phyloP scores from a whole-genome alignment of 352 stramenopile genomes.

The Phytophthora palmivora region DNA sequence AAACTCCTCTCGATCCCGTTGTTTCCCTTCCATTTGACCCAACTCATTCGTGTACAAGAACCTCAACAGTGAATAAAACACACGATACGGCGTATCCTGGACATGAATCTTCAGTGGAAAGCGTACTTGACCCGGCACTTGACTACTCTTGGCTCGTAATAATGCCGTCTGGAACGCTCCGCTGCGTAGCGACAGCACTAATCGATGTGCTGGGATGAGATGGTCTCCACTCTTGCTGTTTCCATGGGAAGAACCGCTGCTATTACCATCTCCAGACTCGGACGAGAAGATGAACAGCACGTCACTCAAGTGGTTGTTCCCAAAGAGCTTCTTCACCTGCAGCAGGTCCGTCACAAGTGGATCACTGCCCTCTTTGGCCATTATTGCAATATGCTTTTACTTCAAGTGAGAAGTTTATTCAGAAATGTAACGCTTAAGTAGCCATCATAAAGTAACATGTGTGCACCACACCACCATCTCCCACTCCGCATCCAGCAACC shows the following conservation, averaged over 20 bases:
- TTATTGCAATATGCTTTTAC: slow-evolving; percentile 9
- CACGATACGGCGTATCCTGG: slow-evolving; percentile 77
- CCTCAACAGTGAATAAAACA: slow-evolving; percentile 72
- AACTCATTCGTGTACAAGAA: slow-evolving; percentile 87
- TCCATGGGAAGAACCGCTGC: background rate
- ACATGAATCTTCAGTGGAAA: slow-evolving; percentile 87
- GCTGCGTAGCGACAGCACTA: slow-evolving; percentile 78
- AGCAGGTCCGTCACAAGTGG: slow-evolving; percentile 59
- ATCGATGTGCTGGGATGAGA: slow-evolving; percentile 75
- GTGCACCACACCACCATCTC: background rate
- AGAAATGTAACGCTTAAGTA: slow-evolving; percentile 5
- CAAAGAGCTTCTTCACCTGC: slow-evolving; percentile 65
- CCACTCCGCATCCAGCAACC: slow-evolving; percentile 6
- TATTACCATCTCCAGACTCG: slow-evolving; percentile 17
- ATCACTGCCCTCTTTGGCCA: slow-evolving; percentile 21
- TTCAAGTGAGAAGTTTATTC: slow-evolving; percentile 29
- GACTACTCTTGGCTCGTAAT: slow-evolving; percentile 69
- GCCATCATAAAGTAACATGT: slow-evolving; percentile 4
- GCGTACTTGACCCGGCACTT: slow-evolving; percentile 68
- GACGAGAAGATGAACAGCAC: slow-evolving; percentile 80
- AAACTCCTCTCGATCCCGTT: slow-evolving; percentile 48
- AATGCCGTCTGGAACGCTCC: slow-evolving; percentile 75
- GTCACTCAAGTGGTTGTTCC: slow-evolving; percentile 79
- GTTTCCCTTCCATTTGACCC: background rate
- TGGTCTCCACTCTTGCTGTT: slow-evolving; percentile 36